Percentiles rank a stretch among this genome's conserved stretches.
Evolutionary conservation across 2,329 filamentous ascomycete species (phyloP).

Genomic region (Colletotrichum nymphaeae): DNA sequence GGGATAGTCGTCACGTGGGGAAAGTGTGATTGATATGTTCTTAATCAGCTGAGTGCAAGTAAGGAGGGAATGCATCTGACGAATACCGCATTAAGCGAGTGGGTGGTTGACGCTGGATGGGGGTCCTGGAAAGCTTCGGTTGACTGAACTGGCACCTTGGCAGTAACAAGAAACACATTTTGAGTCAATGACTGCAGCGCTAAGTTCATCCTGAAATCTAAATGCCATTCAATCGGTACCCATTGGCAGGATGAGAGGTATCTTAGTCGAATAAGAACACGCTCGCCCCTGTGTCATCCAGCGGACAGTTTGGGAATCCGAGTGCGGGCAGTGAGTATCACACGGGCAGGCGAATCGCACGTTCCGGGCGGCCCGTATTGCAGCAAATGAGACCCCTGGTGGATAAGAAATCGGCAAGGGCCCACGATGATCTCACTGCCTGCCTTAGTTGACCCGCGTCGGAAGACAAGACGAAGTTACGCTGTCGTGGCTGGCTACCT

Average conservation of each 20-base stretch:
- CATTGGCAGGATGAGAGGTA: not conserved
- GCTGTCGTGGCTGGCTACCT: not conserved
- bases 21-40: not conserved
- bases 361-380: conserved; percentile 2
- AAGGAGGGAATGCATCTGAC: not conserved
- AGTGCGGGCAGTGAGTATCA: not conserved
- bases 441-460: not conserved
- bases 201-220: conserved; percentile 13
- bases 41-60: not conserved
- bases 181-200: not conserved
- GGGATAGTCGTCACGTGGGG: conserved; percentile 33
- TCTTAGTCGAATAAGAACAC: not conserved
- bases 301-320: not conserved
- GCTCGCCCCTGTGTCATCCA: not conserved
- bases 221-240: not conserved
- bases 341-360: not conserved
- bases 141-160: conserved; percentile 3
- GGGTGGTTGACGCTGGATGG: not conserved
- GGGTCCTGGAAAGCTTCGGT: not conserved
- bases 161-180: not conserved
- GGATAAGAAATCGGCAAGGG: not conserved
- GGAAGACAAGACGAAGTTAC: conserved; percentile 5
- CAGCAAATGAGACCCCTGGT: conserved; percentile 18
- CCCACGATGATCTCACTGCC: conserved; percentile 24
- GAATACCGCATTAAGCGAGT: not conserved